Evolutionary conservation across 352 stramenopile species (phyloP), one percentile per base, ranked within the genome.

Genomic region (Globisporangium orthogonon): DNA sequence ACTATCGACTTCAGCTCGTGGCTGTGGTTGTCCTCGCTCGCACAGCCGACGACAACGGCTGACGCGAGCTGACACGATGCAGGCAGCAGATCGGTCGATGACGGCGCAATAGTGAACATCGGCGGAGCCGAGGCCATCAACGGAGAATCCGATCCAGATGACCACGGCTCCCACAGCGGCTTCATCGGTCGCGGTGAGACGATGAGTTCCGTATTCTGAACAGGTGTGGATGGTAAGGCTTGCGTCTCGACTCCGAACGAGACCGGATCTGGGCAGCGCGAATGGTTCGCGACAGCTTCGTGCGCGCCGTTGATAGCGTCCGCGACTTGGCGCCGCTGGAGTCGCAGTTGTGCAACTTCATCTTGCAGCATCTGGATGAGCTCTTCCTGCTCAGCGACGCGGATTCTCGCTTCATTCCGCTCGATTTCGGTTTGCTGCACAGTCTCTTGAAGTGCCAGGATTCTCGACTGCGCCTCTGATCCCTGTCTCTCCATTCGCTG

Each of bases 401-500:
- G 79, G 29, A 35, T 59, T 35, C 48, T 60, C 5, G 71, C 70
- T 23, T 69, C 13, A 5, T 76, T 62, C 7, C 62, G 69, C 37
- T 79, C 74, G 9, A 62, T 52, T 52, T 78, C 70, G 13, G 70
- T 63, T 47, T 70, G 62, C 9, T 74, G 62, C 28, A 89, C 68
- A 7, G 66, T 79, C 23, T 57, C 63, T 47, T 89, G 76, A 45
- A 40, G 48, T 9, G 10, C 15, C 14, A 28, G 48, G 14, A 67
- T 58, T 7, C 11, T 76, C 23, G 83, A 65, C 37, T 75, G 74
- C 18, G 69, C 61, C 18, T 73, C 62, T 10, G 72, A 83, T 10
- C 71, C 54, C 15, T 71, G 65, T 6, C 84, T 52, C 52, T 92
- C 76, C 2, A 83, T 65, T 30, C 84, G 62, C 58, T 84, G 71